phyloP scores from a whole-genome alignment of 2,329 filamentous ascomycete species.

The Dissoconium aciculare region DNA sequence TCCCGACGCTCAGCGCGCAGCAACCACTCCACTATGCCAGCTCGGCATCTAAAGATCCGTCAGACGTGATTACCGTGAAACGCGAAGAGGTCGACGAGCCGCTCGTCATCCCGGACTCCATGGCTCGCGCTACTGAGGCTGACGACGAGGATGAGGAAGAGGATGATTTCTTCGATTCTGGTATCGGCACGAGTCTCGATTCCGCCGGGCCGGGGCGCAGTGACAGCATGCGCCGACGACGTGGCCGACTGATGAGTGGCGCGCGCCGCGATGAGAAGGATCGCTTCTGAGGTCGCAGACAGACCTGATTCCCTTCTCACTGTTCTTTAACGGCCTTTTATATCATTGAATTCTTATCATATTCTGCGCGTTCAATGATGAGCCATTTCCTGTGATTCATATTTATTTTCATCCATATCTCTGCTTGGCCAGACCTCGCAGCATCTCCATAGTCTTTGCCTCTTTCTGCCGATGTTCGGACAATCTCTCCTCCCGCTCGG shows the following conservation, averaged over 20 bases:
- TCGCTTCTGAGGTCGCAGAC: too few species aligned
- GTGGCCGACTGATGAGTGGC: constrained; percentile 11
- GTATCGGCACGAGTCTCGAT: constrained; percentile 36
- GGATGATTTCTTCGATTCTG: constrained; percentile 31
- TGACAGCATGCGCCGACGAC: constrained; percentile 19
- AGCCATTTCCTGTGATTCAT: too few species aligned
- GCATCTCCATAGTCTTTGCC: constrained; percentile 66
- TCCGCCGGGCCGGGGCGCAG: constrained; percentile 20
- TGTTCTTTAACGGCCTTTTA: too few species aligned
- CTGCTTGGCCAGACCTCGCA: constrained; percentile 64
- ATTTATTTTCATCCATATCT: constrained; percentile 46
- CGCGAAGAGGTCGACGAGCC: constrained; percentile 16
- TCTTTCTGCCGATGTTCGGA: constrained; percentile 60
- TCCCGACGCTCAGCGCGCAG: constrained; percentile 34
- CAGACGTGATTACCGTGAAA: constrained; percentile 13
- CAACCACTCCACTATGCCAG: constrained; percentile 24
- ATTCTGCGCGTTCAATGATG: too few species aligned
- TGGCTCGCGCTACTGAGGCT: constrained; percentile 16
- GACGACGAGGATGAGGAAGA: constrained; percentile 28
- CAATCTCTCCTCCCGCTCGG: constrained; percentile 66
- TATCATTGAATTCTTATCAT: too few species aligned
- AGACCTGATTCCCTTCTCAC: too few species aligned
- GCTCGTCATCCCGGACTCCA: constrained; percentile 9
- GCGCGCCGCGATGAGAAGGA: too few species aligned
- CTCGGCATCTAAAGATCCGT: background rate